phyloP scores from a whole-genome alignment of 2,329 filamentous ascomycete genomes.

The Tolypocladium amazonense region DNA sequence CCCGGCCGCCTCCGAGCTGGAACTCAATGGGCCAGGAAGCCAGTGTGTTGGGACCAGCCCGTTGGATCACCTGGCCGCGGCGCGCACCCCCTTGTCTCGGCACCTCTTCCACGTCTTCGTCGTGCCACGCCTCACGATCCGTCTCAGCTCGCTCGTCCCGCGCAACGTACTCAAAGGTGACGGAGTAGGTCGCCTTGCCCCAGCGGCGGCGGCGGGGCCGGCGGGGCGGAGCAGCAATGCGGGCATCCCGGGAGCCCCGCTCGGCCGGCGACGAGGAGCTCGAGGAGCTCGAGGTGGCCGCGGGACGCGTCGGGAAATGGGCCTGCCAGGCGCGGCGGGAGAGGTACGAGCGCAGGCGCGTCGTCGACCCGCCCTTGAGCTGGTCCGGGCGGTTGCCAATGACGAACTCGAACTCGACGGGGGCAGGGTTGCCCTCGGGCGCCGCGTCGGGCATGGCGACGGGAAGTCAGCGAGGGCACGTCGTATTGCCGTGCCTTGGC shows the following conservation, averaged over 20 bases:
- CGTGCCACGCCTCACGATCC: not conserved
- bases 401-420: slow-evolving; percentile 10
- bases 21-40: slow-evolving; percentile 5
- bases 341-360: slow-evolving; percentile 10
- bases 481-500: not conserved
- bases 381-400: slow-evolving; percentile 11
- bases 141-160: not conserved
- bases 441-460: not conserved
- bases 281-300: not conserved
- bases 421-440: not conserved
- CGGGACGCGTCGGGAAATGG: not conserved
- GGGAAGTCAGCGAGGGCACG: not conserved
- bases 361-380: slow-evolving; percentile 10
- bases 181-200: not conserved
- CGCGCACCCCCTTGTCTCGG: not conserved
- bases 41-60: not conserved
- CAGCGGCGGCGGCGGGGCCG: not conserved
- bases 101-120: not conserved
- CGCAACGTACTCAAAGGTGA: not conserved
- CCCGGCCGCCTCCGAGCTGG: slow-evolving; percentile 12
- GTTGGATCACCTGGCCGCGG: not conserved
- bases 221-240: not conserved
- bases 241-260: not conserved
- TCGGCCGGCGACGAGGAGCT: not conserved
- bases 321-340: slow-evolving; percentile 11